Base-by-base conservation (phyloP, 2,329 filamentous ascomycete species). In the Orbilia brochopaga region DNA sequence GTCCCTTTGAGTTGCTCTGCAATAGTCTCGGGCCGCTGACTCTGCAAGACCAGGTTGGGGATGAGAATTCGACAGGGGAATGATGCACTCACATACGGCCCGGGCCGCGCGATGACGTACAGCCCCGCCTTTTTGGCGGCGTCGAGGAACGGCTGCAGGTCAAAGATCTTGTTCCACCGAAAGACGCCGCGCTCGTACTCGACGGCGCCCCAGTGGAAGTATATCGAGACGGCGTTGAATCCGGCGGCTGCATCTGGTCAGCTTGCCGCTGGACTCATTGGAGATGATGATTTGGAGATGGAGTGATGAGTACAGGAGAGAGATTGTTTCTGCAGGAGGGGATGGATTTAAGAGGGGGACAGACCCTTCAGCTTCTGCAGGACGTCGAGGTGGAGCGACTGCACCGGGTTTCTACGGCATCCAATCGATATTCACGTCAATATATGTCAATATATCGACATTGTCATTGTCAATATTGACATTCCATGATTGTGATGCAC, bases 131-230 rank as follows among this genome's bases (percentile, higher is more conserved):
- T 65, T n/a, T 74, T 76, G 2, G 77, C 77, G 32, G 76, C 76
- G 51, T 74, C 67, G 44, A 78, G 75, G 56, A 78, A 76, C 7
- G 67, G 66, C 15, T 77, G 75, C 11, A 75, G 60, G 44, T 76
- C 75, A 17, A 74, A 61, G 44, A 73, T 65, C 32, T 74, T 73
- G 42, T 74, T 76, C 58, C 74, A 74, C 84, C 84, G 74, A 81
- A 83, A 2, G 78, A 77, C 17, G 78, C 82, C 74, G 79, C 79
- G 11, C 80, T 81, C 5, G 79, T 77, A 44, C 79, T 82, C 74
- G 83, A 82, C 66, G 65, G 83, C 76, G 83, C 83, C 32, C 91
- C 90, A 95, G 76, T 92, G 85, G 10, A 88, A 83, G 76, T 93
- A 93, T 78, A 92, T 91, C 0, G 89, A 91, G 0, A 85, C 79